phyloP scores from a whole-genome alignment of 2,329 filamentous ascomycete species.

The Calonectria multiphialidica region DNA sequence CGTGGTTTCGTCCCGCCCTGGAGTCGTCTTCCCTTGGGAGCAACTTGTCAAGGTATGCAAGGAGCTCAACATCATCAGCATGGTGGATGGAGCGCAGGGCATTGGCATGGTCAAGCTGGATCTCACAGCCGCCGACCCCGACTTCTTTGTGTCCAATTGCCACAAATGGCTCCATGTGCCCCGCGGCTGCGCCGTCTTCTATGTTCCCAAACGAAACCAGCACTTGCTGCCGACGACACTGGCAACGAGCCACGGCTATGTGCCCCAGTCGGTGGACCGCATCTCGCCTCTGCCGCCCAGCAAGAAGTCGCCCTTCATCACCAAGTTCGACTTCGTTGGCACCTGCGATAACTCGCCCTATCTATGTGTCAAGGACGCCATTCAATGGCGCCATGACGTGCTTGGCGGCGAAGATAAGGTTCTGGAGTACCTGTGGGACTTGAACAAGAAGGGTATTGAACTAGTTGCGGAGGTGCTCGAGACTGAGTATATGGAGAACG shows the following conservation, averaged over 20 bases:
- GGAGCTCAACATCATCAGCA: slow-evolving; percentile 75
- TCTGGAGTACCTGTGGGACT: slow-evolving; percentile 68
- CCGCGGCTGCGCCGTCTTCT: slow-evolving; percentile 83
- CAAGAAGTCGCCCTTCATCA: slow-evolving; percentile 71
- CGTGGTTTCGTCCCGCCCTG: slow-evolving; percentile 82
- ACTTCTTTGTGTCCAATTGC: slow-evolving; percentile 89
- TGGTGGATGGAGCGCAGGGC: slow-evolving; percentile 88
- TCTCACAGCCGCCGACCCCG: slow-evolving; percentile 74
- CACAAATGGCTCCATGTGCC: slow-evolving; percentile 93
- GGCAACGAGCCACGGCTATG: slow-evolving; percentile 85
- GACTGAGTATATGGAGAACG: slow-evolving; percentile 80
- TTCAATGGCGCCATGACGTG: slow-evolving; percentile 76
- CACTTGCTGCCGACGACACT: slow-evolving; percentile 78
- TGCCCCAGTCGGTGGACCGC: slow-evolving; percentile 54
- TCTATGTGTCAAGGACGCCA: slow-evolving; percentile 77
- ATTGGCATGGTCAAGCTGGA: slow-evolving; percentile 83
- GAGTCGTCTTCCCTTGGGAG: slow-evolving; percentile 84
- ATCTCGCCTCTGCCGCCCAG: slow-evolving; percentile 57
- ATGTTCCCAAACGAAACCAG: slow-evolving; percentile 84
- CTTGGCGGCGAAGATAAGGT: slow-evolving; percentile 83
- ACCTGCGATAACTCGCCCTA: slow-evolving; percentile 81
- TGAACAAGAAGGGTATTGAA: slow-evolving; percentile 75
- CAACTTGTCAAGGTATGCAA: slow-evolving; percentile 72
- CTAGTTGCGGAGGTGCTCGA: slow-evolving; percentile 72
- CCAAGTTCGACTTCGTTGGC: slow-evolving; percentile 81